Base-by-base conservation (phyloP, 2,329 filamentous ascomycete species). In the Xylariomycetidae sp. region DNA sequence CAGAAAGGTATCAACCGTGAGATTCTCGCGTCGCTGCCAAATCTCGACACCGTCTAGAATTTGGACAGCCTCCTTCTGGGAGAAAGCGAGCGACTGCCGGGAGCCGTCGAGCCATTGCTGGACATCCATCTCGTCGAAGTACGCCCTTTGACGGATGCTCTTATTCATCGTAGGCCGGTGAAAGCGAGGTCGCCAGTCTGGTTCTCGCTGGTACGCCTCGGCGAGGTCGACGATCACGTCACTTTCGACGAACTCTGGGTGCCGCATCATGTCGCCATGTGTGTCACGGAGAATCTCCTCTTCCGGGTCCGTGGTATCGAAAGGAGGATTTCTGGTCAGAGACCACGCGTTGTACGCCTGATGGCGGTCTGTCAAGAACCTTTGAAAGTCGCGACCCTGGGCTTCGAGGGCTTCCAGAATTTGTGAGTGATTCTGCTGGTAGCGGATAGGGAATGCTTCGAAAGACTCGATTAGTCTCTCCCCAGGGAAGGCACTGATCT, bases 171-270 rank as follows among this genome's bases (percentile, higher is more conserved):
- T 54, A 12, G 54, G 30, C n/a, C 48, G 48, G 36, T 51, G 50
- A 37, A 52, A 55, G 6, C 6, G 29, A 3, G 61, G 60, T 2
- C 54, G 46, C 61, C 61, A 65, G 32, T 56, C 53, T 0, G 58
- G 58, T 34, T 58, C 57, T 42, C 53, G 57, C 41, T 63, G 59
- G 34, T 56, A 61, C 0, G 61, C 62, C 38, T 64, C 60, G 0
- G 51, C 52, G n/a, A 65, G 49, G 23, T 65, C 61, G 3, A 65
- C 55, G 6, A 65, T 62, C n/a, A 65, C 59, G 16, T 65, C 59
- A 28, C 59, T 61, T 35, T 65, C 59, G 2, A 65, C 54, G 12
- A 58, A 60, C 39, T 64, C 60, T 0, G 57, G 57, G 18, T 63
- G 60, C 0, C 56, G 41, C 46, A 52, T 58, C 30, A 49, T 39